phyloP scores from a whole-genome alignment of 768 basidiomycete species.

The Serendipita indica region DNA sequence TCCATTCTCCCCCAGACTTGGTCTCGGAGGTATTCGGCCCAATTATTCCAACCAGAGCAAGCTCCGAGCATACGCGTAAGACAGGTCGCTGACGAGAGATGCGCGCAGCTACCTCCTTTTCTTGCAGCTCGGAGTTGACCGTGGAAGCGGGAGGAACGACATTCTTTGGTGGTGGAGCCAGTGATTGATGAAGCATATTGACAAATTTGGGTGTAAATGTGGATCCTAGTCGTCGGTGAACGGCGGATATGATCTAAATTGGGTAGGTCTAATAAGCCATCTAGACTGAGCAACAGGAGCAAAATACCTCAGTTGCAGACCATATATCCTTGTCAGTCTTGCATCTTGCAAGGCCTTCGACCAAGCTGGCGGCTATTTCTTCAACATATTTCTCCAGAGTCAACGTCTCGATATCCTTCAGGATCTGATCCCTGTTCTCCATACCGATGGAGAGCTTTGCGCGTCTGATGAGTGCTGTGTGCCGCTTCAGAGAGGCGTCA shows the following conservation, averaged over 20 bases:
- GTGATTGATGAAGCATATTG: conserved; percentile 32
- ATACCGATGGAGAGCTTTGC: conserved; percentile 72
- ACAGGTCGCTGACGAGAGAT: conserved; percentile 71
- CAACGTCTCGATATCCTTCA: conserved; percentile 84
- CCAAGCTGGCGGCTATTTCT: conserved; percentile 74
- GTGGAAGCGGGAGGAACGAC: conserved; percentile 17
- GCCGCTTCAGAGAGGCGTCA: conserved; percentile 90
- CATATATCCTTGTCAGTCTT: conserved; percentile 88
- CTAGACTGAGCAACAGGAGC: background rate
- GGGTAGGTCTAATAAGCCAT: background rate
- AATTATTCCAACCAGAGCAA: conserved; percentile 77
- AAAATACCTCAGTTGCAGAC: conserved; percentile 73
- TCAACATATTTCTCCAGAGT: conserved; percentile 92
- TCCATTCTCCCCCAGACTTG: conserved; percentile 69
- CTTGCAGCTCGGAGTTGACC: conserved; percentile 49
- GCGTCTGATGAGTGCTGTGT: conserved; percentile 89
- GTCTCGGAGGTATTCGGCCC: conserved; percentile 15
- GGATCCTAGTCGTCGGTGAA: conserved; percentile 76
- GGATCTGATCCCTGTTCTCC: conserved; percentile 70
- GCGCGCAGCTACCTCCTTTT: conserved; percentile 78
- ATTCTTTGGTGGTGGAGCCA: conserved; percentile 22
- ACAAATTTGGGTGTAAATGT: conserved; percentile 64
- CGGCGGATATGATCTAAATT: conserved; percentile 63
- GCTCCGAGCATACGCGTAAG: conserved; percentile 74
- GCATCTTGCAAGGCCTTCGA: conserved; percentile 75